Evolutionary conservation across 2,329 filamentous ascomycete species (phyloP), one percentile per base, ranked within the genome.

Genomic region (Exutisphaerella laricina): DNA sequence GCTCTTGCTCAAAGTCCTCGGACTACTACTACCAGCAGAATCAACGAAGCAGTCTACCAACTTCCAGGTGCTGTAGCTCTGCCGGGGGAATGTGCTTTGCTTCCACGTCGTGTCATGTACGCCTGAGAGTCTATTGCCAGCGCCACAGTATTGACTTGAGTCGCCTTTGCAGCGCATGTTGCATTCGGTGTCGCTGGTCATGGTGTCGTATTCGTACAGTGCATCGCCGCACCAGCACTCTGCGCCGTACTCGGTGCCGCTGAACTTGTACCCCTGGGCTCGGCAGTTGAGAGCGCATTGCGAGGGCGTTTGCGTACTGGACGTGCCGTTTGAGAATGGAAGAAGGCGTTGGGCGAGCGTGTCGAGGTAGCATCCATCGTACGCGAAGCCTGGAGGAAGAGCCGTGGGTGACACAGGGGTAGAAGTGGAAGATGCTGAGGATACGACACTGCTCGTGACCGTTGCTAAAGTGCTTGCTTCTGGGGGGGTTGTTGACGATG

Each of bases 241-340:
- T 43, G 44, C 14, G 17, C 55, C 56, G 42, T 63, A 65, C 42
- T 67, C 63, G 23, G 64, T 55, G n/a, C 66, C 67, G 13, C 46
- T 46, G 36, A 52, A 58, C 6, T 48, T 50, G 49, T 54, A 53
- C 18, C 56, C 57, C 12, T 48, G 38, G 18, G 41, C 38, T n/a
- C 46, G 49, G 47, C 58, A 61, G 22, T 43, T 45, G 3, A 51
- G 44, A 12, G 55, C 56, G 30, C 56, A 61, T 31, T 47, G 47
- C 31, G 48, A 41, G 22, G 51, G 51, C 6, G 55, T 58, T 31
- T 54, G 50, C 25, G 39, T 48, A 26, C 41, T 40, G 30, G 45
- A 54, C 13, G 52, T 39, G 29, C 50, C 51, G 28, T 39, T 41
- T 18, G 34, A 34, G 20, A 48, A 34, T 9, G 56, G 35, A 3